Evolutionary conservation across 345 rosid genomes (phyloP).

Genomic region (Gossypioides kirkii): DNA sequence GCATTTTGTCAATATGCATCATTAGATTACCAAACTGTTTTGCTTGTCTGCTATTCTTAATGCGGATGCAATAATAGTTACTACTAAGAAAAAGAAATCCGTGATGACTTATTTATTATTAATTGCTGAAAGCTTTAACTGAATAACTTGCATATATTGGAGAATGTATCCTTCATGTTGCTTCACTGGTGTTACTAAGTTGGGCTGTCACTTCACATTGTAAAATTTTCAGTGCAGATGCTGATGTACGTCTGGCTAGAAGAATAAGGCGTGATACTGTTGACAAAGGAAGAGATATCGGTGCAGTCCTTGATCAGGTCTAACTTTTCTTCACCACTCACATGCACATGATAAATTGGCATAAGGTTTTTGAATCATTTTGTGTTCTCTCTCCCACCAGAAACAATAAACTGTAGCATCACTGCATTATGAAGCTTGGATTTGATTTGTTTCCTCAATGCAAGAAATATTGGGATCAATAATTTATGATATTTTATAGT

Average conservation of each 20-base stretch:
- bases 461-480: not conserved
- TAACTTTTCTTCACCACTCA: not conserved
- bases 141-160: constrained; percentile 6
- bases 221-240: constrained; percentile 72
- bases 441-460: not conserved
- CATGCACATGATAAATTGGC: not conserved
- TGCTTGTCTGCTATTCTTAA: not conserved
- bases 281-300: constrained; percentile 85
- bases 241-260: constrained; percentile 98
- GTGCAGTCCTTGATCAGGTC: constrained; percentile 92
- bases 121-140: not conserved
- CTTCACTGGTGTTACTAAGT: constrained; percentile 22
- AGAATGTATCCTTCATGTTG: not conserved
- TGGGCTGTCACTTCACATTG: constrained; percentile 34
- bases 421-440: not conserved
- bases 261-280: constrained; percentile 91
- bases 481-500: not conserved
- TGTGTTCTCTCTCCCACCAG: not conserved
- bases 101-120: not conserved
- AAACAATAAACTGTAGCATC: not conserved
- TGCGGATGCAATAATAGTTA: not conserved
- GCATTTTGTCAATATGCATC: not conserved
- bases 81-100: not conserved
- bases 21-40: not conserved
- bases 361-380: not conserved